A percentile compares a stretch with the other conserved stretches of the same genome.
phyloP scores from a whole-genome alignment of 2,329 filamentous ascomycete genomes.

The Exutisphaerella laricina region DNA sequence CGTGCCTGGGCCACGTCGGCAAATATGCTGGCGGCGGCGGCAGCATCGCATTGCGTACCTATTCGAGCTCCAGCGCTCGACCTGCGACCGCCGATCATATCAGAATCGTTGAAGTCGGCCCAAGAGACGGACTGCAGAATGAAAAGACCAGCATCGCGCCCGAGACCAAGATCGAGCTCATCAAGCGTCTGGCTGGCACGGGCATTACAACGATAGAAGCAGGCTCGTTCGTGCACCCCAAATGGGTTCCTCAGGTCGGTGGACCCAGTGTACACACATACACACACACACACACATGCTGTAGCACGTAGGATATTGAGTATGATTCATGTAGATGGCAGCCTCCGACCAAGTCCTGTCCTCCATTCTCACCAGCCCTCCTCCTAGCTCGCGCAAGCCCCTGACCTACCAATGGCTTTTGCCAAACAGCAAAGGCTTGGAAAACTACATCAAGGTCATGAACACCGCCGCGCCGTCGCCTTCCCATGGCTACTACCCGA shows the following conservation, averaged over 20 bases:
- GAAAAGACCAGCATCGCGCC: slow-evolving; percentile 67
- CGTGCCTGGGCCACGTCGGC: slow-evolving; percentile 6
- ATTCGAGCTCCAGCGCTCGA: slow-evolving; percentile 19
- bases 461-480: slow-evolving; percentile 36
- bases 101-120: slow-evolving; percentile 71
- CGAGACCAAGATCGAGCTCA: slow-evolving; percentile 69
- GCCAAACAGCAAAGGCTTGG: slow-evolving; percentile 68
- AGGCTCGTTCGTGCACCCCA: slow-evolving; percentile 75
- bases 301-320: slow-evolving; percentile 8
- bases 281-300: too few species aligned
- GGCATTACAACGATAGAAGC: slow-evolving; percentile 71
- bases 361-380: slow-evolving; percentile 57
- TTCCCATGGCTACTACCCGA: slow-evolving; percentile 50
- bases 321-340: slow-evolving; percentile 62
- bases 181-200: slow-evolving; percentile 61
- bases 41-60: slow-evolving; percentile 19
- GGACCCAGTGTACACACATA: neutral
- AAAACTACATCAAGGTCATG: slow-evolving; percentile 54
- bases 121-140: slow-evolving; percentile 82
- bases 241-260: slow-evolving; percentile 73
- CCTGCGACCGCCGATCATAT: slow-evolving; percentile 39
- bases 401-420: slow-evolving; percentile 76
- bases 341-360: slow-evolving; percentile 70
- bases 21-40: too few species aligned
- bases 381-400: slow-evolving; percentile 49